These are phyloP conservation scores for Neoscytalidium dimidiatum DNA, from an alignment of 2,329 filamentous ascomycete genomes.

Conservation along the genomic window DNA sequence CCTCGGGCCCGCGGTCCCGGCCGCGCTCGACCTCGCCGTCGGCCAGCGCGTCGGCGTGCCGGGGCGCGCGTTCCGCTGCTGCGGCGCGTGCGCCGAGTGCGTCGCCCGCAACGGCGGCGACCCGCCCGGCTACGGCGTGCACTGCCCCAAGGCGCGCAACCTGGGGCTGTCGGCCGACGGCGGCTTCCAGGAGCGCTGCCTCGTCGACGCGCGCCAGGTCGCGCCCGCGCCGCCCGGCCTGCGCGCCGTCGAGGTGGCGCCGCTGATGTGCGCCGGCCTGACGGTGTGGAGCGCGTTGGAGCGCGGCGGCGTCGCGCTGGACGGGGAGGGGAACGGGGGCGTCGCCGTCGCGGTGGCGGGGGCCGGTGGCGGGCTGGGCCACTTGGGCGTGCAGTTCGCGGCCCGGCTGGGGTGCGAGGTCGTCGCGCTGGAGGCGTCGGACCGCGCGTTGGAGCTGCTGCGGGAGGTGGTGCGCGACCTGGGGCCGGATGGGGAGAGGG, in stretches of 20 bases:
- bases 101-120: background rate
- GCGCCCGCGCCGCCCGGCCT: background rate
- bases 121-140: background rate
- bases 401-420: background rate
- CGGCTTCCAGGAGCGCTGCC: background rate
- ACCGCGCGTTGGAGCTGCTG: background rate
- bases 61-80: background rate
- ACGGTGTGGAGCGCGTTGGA: conserved; percentile 46
- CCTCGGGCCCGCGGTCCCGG: background rate
- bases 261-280: conserved; percentile 42
- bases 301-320: conserved; percentile 37
- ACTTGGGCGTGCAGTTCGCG: background rate
- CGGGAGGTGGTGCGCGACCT: background rate
- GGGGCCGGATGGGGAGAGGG: background rate
- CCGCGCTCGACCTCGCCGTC: background rate
- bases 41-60: background rate
- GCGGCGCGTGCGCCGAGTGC: background rate
- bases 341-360: background rate
- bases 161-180: background rate
- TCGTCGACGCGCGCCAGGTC: background rate
- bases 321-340: conserved; percentile 53
- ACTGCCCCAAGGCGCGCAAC: background rate
- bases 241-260: conserved; percentile 28
- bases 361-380: background rate
- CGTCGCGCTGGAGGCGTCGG: background rate